These are phyloP conservation scores for Penicillium freii DNA, from an alignment of 2,329 filamentous ascomycete genomes.

Conservation along the genomic window DNA sequence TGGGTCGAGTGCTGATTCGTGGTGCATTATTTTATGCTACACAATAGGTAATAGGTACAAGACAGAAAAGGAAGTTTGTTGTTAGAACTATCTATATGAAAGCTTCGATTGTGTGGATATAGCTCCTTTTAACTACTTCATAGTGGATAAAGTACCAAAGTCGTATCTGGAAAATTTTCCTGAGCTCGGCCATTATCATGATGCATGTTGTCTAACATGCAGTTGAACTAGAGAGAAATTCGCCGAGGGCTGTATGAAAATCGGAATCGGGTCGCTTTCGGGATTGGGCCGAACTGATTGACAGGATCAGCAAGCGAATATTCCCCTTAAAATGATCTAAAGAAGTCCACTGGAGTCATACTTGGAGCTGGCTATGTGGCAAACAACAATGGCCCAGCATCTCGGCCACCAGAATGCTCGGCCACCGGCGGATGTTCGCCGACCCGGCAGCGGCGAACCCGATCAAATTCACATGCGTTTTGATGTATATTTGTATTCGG, in stretches of 20 bases:
- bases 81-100: background rate
- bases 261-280: background rate
- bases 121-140: background rate
- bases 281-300: background rate
- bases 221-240: background rate
- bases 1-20: constrained; percentile 11
- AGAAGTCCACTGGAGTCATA: background rate
- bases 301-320: background rate
- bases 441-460: background rate
- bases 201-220: background rate
- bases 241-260: background rate
- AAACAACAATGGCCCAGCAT: background rate
- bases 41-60: background rate
- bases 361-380: background rate
- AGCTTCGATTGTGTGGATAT: background rate
- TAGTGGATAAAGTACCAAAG: background rate
- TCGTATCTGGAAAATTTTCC: background rate
- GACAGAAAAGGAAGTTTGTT: background rate
- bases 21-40: constrained; percentile 12
- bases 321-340: background rate
- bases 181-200: constrained; percentile 2
- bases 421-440: constrained; percentile 1
- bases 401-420: background rate
- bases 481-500: too few relatives aligned
- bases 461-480: background rate